Evolutionary conservation across 306 rosid genomes (phyloP).

Genomic region (Fagus crenata): DNA sequence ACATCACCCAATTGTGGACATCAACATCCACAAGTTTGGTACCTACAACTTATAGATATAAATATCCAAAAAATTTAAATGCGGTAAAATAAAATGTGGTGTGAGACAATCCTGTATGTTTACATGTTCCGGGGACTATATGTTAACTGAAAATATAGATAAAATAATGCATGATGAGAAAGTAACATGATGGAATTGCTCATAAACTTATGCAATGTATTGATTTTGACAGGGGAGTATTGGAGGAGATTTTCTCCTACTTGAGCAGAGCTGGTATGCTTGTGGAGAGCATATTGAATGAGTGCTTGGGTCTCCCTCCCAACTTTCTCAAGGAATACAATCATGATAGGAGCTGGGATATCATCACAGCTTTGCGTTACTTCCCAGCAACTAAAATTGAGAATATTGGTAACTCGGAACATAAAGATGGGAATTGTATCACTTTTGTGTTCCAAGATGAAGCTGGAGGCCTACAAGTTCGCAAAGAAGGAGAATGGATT

Average conservation of each 20-base stretch:
- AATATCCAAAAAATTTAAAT: no score
- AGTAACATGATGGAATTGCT: no score
- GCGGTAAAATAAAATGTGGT: no score
- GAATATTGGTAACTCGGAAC: constrained; percentile 38
- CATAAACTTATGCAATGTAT: no score
- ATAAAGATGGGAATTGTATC: constrained; percentile 46
- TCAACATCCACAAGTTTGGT: no score
- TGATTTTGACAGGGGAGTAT: constrained; percentile 34
- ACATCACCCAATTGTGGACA: no score
- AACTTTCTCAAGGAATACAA: constrained; percentile 43
- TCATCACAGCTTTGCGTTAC: constrained; percentile 38
- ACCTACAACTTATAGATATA: no score
- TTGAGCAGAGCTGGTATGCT: constrained; percentile 31
- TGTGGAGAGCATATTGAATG: constrained; percentile 45
- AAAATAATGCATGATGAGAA: no score
- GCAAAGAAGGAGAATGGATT: constrained; percentile 42
- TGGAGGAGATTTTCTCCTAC: constrained; percentile 46
- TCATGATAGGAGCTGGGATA: constrained; percentile 49
- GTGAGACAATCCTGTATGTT: no score
- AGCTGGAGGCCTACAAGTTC: constrained; percentile 48
- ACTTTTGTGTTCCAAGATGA: constrained; percentile 49
- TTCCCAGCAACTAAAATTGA: constrained; percentile 39
- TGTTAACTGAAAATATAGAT: no score
- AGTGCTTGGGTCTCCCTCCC: constrained; percentile 50
- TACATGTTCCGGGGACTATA: no score